phyloP scores from a whole-genome alignment of 345 rosid species.

The Excoecaria cochinchinensis region DNA sequence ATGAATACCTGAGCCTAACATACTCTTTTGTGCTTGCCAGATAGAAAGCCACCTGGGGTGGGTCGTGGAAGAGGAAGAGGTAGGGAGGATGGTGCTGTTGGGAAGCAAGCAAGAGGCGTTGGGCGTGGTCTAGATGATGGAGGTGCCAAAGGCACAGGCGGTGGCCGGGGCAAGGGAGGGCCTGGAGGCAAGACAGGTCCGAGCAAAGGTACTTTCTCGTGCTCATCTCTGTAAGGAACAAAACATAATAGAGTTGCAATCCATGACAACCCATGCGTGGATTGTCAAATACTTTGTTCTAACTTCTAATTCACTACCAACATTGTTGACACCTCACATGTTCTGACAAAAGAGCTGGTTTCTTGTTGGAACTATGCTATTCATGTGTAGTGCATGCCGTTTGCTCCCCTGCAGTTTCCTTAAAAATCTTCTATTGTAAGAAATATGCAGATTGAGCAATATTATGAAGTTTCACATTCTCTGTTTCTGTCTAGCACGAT shows the following conservation, averaged over 20 bases:
- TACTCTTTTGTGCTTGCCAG: constrained; percentile 11
- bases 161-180: constrained; percentile 24
- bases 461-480: background rate
- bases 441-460: background rate
- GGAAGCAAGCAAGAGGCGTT: constrained; percentile 18
- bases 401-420: background rate
- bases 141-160: constrained; percentile 23
- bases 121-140: constrained; percentile 35
- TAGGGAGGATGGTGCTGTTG: constrained; percentile 19
- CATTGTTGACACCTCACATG: background rate
- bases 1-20: background rate
- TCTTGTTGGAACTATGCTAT: background rate
- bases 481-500: background rate
- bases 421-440: background rate
- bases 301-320: background rate
- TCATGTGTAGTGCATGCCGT: too few species aligned
- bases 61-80: constrained; percentile 36
- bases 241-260: background rate
- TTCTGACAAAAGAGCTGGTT: background rate
- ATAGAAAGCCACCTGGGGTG: constrained; percentile 38
- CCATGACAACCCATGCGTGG: background rate
- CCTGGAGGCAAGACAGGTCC: constrained; percentile 23
- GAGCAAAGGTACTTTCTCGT: constrained; percentile 24
- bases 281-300: background rate
- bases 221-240: constrained; percentile 2